These are phyloP conservation scores for Penicillium sp. DNA, from an alignment of 2,329 filamentous ascomycete genomes.

Conservation along the genomic window DNA sequence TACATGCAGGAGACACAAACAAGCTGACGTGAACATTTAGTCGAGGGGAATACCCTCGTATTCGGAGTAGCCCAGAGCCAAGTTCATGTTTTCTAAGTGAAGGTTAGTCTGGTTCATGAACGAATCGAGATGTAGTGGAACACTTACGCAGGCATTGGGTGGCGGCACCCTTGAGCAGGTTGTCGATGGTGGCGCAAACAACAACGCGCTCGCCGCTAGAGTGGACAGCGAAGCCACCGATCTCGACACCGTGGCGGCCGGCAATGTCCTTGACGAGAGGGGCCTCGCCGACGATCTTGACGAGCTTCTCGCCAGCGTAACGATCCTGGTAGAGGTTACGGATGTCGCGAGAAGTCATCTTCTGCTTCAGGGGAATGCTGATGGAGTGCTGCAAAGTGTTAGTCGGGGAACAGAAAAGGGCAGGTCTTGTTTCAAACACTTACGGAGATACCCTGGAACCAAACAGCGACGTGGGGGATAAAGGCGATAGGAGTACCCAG, in stretches of 20 bases:
- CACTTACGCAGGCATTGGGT: conserved; percentile 87
- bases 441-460: conserved; percentile 91
- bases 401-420: conserved; percentile 6
- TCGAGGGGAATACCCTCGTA: conserved; percentile 79
- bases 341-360: conserved; percentile 88
- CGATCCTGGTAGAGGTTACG: conserved; percentile 93
- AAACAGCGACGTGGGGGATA: conserved; percentile 90
- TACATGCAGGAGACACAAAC: conserved; percentile 11
- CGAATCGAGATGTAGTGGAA: not conserved
- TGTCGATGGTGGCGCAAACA: conserved; percentile 92
- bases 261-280: conserved; percentile 83
- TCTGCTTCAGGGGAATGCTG: conserved; percentile 80
- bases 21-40: conserved; percentile 27
- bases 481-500: conserved; percentile 77
- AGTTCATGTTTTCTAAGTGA: conserved; percentile 80
- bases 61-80: conserved; percentile 83
- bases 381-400: conserved; percentile 69
- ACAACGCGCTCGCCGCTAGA: conserved; percentile 86
- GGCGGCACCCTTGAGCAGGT: conserved; percentile 87
- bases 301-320: conserved; percentile 91
- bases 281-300: conserved; percentile 87
- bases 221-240: conserved; percentile 94
- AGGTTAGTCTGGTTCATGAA: conserved; percentile 8
- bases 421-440: conserved; percentile 16
- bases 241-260: conserved; percentile 84